Evolutionary conservation across 2,329 filamentous ascomycete genomes (phyloP).

Genomic region (Colletotrichum tropicicola): DNA sequence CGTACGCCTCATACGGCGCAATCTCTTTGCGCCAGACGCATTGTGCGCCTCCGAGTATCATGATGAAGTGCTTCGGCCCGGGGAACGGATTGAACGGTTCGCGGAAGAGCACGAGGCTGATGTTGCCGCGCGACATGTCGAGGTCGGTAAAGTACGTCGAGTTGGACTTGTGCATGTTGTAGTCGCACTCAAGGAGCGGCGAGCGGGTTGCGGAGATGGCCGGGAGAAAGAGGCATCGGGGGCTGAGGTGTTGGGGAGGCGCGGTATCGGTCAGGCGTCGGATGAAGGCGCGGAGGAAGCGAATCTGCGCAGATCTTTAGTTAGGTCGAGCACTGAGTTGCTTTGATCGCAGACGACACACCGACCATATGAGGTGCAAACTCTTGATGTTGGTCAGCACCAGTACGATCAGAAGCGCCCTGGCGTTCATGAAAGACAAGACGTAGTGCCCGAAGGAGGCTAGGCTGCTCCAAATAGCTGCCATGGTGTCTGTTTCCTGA

Average conservation of each 20-base stretch:
- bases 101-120: slow-evolving; percentile 75
- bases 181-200: slow-evolving; percentile 81
- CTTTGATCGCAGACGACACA: background rate
- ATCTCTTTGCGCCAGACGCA: slow-evolving; percentile 25
- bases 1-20: slow-evolving; percentile 25
- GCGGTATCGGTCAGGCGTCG: slow-evolving; percentile 36
- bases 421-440: background rate
- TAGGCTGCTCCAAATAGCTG: background rate
- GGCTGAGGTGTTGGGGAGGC: slow-evolving; percentile 35
- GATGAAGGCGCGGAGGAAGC: slow-evolving; percentile 43
- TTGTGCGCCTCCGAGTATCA: slow-evolving; percentile 50
- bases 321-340: too few relatives aligned
- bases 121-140: slow-evolving; percentile 82
- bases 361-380: slow-evolving; percentile 14
- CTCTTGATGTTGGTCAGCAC: slow-evolving; percentile 16
- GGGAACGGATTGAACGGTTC: slow-evolving; percentile 39
- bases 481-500: background rate
- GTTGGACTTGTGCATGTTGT: slow-evolving; percentile 86
- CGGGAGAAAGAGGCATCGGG: slow-evolving; percentile 45
- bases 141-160: slow-evolving; percentile 90
- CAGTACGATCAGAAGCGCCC: background rate
- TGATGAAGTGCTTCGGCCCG: slow-evolving; percentile 61
- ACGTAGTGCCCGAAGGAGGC: background rate
- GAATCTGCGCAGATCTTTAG: slow-evolving; percentile 32
- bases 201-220: slow-evolving; percentile 70